Conservation (phyloP, 805 yeast species). For the Kluyveromyces starmeri region DNA sequence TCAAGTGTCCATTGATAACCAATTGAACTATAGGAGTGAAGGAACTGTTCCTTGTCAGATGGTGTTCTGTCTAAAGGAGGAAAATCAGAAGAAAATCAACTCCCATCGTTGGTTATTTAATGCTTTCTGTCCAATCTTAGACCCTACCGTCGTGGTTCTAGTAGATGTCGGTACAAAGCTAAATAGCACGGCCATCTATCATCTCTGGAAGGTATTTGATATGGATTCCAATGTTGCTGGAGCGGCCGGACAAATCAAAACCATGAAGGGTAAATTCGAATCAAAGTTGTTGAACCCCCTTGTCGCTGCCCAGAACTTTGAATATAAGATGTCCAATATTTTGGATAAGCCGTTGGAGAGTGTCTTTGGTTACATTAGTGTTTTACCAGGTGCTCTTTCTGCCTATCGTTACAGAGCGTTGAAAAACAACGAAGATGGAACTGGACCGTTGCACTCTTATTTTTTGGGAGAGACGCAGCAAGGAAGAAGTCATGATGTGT, state of each 20-base stretch:
- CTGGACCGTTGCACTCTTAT: constrained; percentile 84
- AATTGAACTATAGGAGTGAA: constrained; percentile 81
- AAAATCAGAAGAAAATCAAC: constrained; percentile 86
- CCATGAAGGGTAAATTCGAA: constrained; percentile 90
- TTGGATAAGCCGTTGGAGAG: constrained; percentile 92
- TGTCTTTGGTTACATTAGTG: constrained; percentile 85
- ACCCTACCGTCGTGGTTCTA: constrained; percentile 83
- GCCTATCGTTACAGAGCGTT: constrained; percentile 89
- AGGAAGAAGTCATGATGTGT: constrained; percentile 59
- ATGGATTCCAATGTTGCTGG: constrained; percentile 96
- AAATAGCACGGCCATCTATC: constrained; percentile 79
- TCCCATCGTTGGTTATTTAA: constrained; percentile 98
- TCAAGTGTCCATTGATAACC: constrained; percentile 85
- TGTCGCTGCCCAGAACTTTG: constrained; percentile 94
- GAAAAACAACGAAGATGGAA: constrained; percentile 76
- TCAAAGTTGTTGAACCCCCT: constrained; percentile 74
- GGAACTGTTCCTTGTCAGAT: constrained; percentile 93
- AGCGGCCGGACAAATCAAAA: constrained; percentile 95
- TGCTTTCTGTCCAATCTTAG: constrained; percentile 83
- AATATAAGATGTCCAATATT: constrained; percentile 94
- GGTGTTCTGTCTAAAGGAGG: constrained; percentile 85
- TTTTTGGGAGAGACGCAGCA: constrained; percentile 78
- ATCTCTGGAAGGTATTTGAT: constrained; percentile 96
- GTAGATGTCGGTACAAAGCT: constrained; percentile 98
- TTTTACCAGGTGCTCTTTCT: constrained; percentile 90